A percentile compares a stretch with the other conserved stretches of the same genome.
These are phyloP conservation scores for Lagerstroemia speciosa DNA, from an alignment of 345 rosid species.

Conservation along the genomic window DNA sequence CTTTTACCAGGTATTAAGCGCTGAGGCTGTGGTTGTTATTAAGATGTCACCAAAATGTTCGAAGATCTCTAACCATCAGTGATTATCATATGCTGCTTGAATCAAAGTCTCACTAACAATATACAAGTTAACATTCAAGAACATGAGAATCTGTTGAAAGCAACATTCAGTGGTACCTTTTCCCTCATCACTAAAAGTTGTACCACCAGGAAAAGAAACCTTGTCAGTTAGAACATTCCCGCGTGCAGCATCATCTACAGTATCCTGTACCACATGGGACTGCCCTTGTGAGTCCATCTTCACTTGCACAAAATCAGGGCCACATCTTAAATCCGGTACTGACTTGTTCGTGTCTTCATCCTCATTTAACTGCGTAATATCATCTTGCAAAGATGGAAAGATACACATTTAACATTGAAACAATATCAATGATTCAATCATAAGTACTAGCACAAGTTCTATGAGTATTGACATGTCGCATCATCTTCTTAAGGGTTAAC, in stretches of 20 bases:
- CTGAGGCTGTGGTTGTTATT: not conserved
- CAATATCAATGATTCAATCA: not conserved
- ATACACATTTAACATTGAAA: not conserved
- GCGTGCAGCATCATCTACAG: constrained; percentile 13
- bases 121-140: not conserved
- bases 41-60: not conserved
- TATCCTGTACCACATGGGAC: constrained; percentile 9
- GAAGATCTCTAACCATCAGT: not conserved
- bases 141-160: not conserved
- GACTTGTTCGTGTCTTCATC: constrained; percentile 23
- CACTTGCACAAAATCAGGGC: constrained; percentile 12
- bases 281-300: constrained; percentile 19
- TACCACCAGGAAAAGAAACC: constrained; percentile 7
- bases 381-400: constrained; percentile 35
- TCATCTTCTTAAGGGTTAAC: not conserved
- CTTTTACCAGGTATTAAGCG: not conserved
- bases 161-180: constrained; percentile 6
- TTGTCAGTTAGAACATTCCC: constrained; percentile 11
- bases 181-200: constrained; percentile 24
- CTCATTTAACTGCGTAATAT: constrained; percentile 44
- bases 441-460: not conserved
- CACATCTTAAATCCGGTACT: constrained; percentile 15
- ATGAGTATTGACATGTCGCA: not conserved
- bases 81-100: not conserved
- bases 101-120: not conserved